These are phyloP conservation scores for Penicillium silybi DNA, from an alignment of 495 filamentous ascomycete species.

Conservation along the genomic window DNA sequence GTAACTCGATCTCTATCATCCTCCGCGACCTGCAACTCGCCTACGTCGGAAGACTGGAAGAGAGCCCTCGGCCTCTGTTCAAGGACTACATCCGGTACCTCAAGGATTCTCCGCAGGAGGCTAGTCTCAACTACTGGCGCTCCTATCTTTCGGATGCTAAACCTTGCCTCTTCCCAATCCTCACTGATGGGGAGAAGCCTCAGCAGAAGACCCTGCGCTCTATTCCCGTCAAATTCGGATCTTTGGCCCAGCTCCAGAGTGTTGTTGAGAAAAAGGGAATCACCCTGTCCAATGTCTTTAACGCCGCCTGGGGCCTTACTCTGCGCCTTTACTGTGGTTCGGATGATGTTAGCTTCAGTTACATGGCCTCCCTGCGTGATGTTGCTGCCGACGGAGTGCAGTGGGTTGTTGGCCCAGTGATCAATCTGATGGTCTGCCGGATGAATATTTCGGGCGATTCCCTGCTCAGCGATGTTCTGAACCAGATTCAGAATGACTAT, in stretches of 20 bases:
- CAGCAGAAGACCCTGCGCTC: conserved; percentile 28
- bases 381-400: conserved; percentile 41
- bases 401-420: conserved; percentile 48
- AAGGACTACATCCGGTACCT: conserved; percentile 53
- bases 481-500: conserved; percentile 47
- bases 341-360: conserved; percentile 52
- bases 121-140: conserved; percentile 52
- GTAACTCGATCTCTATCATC: conserved; percentile 45
- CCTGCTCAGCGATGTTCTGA: conserved; percentile 27
- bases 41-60: conserved; percentile 39
- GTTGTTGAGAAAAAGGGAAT: conserved; percentile 46
- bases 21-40: conserved; percentile 43
- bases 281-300: conserved; percentile 50
- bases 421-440: conserved; percentile 52
- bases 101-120: conserved; percentile 26
- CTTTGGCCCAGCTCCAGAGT: conserved; percentile 27
- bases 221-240: conserved; percentile 30
- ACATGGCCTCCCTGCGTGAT: conserved; percentile 51
- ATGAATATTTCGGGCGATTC: conserved; percentile 31
- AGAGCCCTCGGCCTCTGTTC: conserved; percentile 43
- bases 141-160: conserved; percentile 43
- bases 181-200: conserved; percentile 29
- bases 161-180: conserved; percentile 50
- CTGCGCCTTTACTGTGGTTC: conserved; percentile 46
- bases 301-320: conserved; percentile 51